A percentile compares a stretch with the other conserved stretches of the same genome.
These are phyloP conservation scores for Naganishia kalamii DNA, from an alignment of 768 basidiomycete species.

Conservation along the genomic window DNA sequence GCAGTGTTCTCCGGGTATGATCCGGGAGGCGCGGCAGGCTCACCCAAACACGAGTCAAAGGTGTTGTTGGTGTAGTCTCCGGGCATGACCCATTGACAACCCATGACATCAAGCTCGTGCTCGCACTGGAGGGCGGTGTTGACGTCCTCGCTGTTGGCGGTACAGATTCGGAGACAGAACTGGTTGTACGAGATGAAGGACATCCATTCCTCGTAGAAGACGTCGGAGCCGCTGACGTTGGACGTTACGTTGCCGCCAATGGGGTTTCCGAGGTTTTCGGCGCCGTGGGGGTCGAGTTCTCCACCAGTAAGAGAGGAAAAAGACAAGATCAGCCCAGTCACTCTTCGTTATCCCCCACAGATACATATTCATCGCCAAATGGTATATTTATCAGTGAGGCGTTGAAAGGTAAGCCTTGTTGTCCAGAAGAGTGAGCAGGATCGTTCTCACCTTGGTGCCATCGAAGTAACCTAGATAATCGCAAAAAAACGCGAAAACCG, in stretches of 20 bases:
- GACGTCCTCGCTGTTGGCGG: conserved; percentile 50
- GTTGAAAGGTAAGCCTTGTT: too few relatives aligned
- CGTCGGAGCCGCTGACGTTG: conserved; percentile 45
- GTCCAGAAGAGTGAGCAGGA: too few relatives aligned
- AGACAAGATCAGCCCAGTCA: conserved; percentile 25
- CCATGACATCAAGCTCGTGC: conserved; percentile 47
- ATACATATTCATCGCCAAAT: conserved; percentile 35
- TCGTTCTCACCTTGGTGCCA: conserved; percentile 48
- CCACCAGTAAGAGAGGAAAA: not conserved
- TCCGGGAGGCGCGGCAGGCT: conserved; percentile 49
- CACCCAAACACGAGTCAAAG: conserved; percentile 51
- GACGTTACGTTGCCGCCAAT: conserved; percentile 48
- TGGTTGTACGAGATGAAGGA: conserved; percentile 50
- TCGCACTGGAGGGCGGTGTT: conserved; percentile 47
- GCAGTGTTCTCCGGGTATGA: conserved; percentile 43
- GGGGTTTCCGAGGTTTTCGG: conserved; percentile 47
- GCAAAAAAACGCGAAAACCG: too few relatives aligned
- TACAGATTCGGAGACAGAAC: conserved; percentile 51
- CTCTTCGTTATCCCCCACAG: conserved; percentile 40
- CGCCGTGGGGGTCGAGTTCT: conserved; percentile 31
- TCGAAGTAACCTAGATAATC: too few relatives aligned
- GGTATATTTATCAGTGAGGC: conserved; percentile 51
- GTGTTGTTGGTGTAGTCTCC: conserved; percentile 44
- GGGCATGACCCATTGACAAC: conserved; percentile 31
- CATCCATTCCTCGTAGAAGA: conserved; percentile 51